Evolutionary conservation across 352 stramenopile genomes (phyloP), one percentile per base, ranked within the genome.

Genomic region (Thalassiosira hispida): DNA sequence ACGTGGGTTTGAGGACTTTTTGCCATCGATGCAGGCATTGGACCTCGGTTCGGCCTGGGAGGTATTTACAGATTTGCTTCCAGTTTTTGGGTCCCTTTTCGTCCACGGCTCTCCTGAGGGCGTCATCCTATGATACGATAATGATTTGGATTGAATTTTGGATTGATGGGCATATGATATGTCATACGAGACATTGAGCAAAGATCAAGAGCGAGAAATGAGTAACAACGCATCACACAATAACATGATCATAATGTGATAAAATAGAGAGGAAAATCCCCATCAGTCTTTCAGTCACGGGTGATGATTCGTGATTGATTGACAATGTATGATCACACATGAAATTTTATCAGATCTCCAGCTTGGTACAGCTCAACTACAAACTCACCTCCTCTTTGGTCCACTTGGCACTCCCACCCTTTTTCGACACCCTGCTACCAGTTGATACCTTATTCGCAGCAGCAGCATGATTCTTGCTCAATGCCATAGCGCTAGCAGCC

Each of bases 1-100:
- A 72, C n/a, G 79, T 73, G 16, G 87, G 84, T 56, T 93, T 91
- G 0, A 92, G 64, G 14, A 92, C 82, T 65, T 92, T 92, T 73
- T 92, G 77, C 85, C 87, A 94, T 29, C 89, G 77, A 68, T 91
- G 76, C 9, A 91, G 65, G 66, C 87, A 93, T 74, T 92, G 77
- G 0, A 86, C 69, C 68, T 92, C 83, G 29, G 81, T 87, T 5
- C 86, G 69, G 29, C 79, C 72, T 0, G 77, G 79, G 25, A 94
- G 63, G 31, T 73, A 64, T 52, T 71, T 59, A 11, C 86, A 74
- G 57, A 94, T 88, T 12, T 75, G 49, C 60, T 92, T 92, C 89
- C 89, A 94, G 66, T 92, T 90, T 40, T 92, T 87, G 29, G 77
- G 59, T 9, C 85, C 86, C 62, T 91, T 77, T 35, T 90, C 79